Percentiles rank a stretch among this genome's conserved stretches.
These are phyloP conservation scores for Striga hermonthica DNA, from an alignment of 305 asterid species.

Conservation along the genomic window DNA sequence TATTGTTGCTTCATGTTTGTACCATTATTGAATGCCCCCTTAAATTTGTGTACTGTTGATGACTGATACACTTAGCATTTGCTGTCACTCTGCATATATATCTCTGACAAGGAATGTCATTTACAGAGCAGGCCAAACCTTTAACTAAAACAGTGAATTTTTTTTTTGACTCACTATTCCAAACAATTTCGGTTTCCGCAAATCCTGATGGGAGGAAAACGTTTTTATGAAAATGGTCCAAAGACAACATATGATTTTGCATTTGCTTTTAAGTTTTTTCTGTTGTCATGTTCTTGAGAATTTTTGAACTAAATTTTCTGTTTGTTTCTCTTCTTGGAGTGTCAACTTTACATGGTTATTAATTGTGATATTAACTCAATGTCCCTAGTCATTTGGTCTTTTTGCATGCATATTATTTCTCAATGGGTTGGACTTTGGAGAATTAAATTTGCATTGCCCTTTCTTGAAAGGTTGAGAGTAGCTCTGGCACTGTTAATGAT, in stretches of 20 bases:
- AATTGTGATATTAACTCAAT: conserved; percentile 7
- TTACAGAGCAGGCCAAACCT: not conserved
- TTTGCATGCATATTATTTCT: conserved; percentile 21
- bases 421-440: not conserved
- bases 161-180: not conserved
- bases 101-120: conserved; percentile 10
- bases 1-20: conserved; percentile 4
- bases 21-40: not conserved
- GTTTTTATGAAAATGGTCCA: not conserved
- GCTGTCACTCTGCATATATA: not conserved
- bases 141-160: not conserved
- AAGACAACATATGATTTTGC: not conserved
- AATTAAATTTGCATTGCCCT: conserved; percentile 26
- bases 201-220: not conserved
- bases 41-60: not conserved
- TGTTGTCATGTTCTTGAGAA: conserved; percentile 15
- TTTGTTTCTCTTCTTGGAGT: conserved; percentile 11
- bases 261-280: conserved; percentile 1
- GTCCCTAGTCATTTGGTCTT: conserved; percentile 11
- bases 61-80: not conserved
- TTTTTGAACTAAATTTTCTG: conserved; percentile 1
- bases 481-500: conserved; percentile 71
- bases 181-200: not conserved
- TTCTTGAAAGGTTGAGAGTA: conserved; percentile 64
- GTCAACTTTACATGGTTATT: not conserved